Evolutionary conservation across 75 land plant genomes (phyloP).

Genomic region (Sequoia sempervirens): DNA sequence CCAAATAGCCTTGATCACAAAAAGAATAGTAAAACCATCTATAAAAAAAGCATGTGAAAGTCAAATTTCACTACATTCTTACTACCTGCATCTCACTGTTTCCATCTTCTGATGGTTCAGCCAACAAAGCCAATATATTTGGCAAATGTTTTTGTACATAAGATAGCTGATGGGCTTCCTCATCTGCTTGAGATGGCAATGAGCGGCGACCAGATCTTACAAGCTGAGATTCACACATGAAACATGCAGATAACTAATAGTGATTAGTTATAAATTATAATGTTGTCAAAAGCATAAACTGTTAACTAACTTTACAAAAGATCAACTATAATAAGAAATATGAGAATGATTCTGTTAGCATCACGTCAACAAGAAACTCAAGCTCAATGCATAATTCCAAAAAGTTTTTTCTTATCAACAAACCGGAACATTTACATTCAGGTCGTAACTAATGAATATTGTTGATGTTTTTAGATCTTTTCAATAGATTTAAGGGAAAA

Average conservation of each 20-base stretch:
- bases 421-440: neutral
- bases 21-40: neutral
- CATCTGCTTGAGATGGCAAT: constrained; percentile 93
- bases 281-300: neutral
- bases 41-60: neutral
- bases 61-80: neutral
- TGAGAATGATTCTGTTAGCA: neutral
- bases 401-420: neutral
- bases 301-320: neutral
- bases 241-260: neutral
- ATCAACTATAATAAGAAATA: neutral
- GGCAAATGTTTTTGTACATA: constrained; percentile 89
- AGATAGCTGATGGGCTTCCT: constrained; percentile 91
- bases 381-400: neutral
- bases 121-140: constrained; percentile 67
- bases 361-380: neutral
- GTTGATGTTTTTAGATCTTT: neutral
- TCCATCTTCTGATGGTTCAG: constrained; percentile 69
- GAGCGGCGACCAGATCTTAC: constrained; percentile 66
- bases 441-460: neutral
- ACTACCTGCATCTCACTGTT: constrained; percentile 64
- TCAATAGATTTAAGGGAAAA: neutral
- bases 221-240: constrained; percentile 15
- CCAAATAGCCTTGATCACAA: neutral
- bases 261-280: neutral